Evolutionary conservation across 805 yeast species (phyloP), one percentile per base, ranked within the genome.

Genomic region (Candida stauntonica): DNA sequence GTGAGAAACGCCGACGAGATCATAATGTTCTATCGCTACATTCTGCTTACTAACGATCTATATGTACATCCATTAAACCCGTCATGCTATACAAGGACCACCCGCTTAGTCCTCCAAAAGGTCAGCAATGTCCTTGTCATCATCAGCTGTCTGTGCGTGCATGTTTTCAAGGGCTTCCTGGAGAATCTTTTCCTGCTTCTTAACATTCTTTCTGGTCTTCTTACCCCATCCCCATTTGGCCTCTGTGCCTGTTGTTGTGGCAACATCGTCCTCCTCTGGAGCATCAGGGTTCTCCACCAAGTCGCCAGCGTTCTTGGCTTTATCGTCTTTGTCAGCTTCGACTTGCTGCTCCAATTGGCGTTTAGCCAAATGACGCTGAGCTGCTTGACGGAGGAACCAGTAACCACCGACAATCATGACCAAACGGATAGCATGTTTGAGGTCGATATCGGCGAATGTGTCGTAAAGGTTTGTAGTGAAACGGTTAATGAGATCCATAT

Each of bases 141-240:
- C 76, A 40, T 73, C 75, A 14, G 58, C 62, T 6, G 67, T 69
- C 3, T 67, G 70, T 33, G 63, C 64, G 40, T 70, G 67, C 18
- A 73, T 68, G 26, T 72, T 64, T 67, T 67, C 59, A 32, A 64
- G 56, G 13, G 62, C 55, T 35, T 75, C 71, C 50, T 78, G 77
- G 29, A 82, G 63, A 13, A 72, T 46, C 39, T 73, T 66, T 50
- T 79, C 73, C 50, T 78, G 78, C 42, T 67, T 65, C 58, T 75
- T 73, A 29, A 75, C 76, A 42, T 67, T 68, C 47, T 67, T 66
- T 65, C 89, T 73, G 5, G 89, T 82, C 53, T 72, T 71, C 57
- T 83, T 84, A 39, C 93, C 93, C 87, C 88, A 83, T 20, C 93
- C 91, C 67, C 83, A 83, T 5, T 68, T 47, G 27, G 63, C 55